phyloP scores from a whole-genome alignment of 1,139 yeast species.

The Zygosaccharomyces pseudobailii region DNA sequence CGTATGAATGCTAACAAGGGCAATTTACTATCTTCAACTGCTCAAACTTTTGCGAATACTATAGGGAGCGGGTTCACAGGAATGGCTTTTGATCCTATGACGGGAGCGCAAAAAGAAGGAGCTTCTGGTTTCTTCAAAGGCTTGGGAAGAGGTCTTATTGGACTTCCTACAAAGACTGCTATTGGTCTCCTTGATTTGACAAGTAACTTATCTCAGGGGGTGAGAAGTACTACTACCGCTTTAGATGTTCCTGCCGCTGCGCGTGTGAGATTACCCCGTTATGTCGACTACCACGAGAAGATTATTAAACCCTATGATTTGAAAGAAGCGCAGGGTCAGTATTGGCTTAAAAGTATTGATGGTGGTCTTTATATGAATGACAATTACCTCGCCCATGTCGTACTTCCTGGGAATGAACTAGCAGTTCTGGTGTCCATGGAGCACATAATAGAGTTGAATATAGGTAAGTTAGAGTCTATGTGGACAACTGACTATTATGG shows the following conservation, averaged over 20 bases:
- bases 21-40: constrained; percentile 84
- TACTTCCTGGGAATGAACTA: constrained; percentile 73
- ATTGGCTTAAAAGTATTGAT: constrained; percentile 77
- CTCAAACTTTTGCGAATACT: constrained; percentile 83
- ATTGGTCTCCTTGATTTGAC: constrained; percentile 93
- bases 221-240: constrained; percentile 85
- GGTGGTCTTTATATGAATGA: constrained; percentile 76
- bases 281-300: constrained; percentile 57
- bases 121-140: constrained; percentile 91
- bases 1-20: constrained; percentile 83
- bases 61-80: constrained; percentile 86
- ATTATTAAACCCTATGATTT: constrained; percentile 71
- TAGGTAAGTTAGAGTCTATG: constrained; percentile 48
- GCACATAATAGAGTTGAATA: constrained; percentile 63
- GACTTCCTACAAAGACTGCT: constrained; percentile 94
- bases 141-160: constrained; percentile 88
- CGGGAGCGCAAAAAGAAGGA: constrained; percentile 83
- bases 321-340: constrained; percentile 91
- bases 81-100: constrained; percentile 82
- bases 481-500: constrained; percentile 28
- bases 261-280: constrained; percentile 78
- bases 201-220: constrained; percentile 89
- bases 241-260: constrained; percentile 78
- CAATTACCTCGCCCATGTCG: constrained; percentile 77
- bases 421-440: constrained; percentile 73